Conservation (phyloP, 768 basidiomycete species). For the Termitomyces sp. region DNA sequence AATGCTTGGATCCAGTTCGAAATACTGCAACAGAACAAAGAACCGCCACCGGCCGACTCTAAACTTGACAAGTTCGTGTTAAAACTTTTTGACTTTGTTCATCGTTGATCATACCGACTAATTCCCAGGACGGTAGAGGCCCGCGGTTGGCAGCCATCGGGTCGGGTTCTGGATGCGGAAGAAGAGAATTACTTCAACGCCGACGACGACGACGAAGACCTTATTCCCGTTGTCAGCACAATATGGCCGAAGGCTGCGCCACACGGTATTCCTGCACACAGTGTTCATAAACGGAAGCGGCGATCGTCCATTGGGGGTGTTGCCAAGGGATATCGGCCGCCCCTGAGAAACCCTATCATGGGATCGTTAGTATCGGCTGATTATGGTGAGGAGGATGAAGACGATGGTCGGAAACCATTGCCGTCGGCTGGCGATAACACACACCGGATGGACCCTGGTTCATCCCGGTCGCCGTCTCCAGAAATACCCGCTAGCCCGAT, state of each 20-base stretch:
- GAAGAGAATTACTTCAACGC: slow-evolving; percentile 95
- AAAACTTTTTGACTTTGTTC: slow-evolving; percentile 10
- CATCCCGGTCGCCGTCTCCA: slow-evolving; percentile 30
- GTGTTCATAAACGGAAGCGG: slow-evolving; percentile 59
- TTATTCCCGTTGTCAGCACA: slow-evolving; percentile 36
- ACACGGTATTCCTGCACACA: slow-evolving; percentile 29
- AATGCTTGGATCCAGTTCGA: slow-evolving; percentile 71
- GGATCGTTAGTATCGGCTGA: slow-evolving; percentile 56
- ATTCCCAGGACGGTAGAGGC: slow-evolving; percentile 34
- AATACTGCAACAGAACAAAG: slow-evolving; percentile 65
- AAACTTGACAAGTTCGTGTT: slow-evolving; percentile 49
- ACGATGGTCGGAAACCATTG: slow-evolving; percentile 6
- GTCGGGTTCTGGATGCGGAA: slow-evolving; percentile 59
- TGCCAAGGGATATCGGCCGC: slow-evolving; percentile 47
- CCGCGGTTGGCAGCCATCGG: slow-evolving; percentile 41
- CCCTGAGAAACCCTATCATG: slow-evolving; percentile 50
- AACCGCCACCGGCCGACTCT: slow-evolving; percentile 57
- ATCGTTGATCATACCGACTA: slow-evolving; percentile 1
- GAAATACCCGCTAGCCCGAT: slow-evolving; percentile 36
- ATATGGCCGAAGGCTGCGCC: slow-evolving; percentile 31
- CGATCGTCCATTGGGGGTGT: slow-evolving; percentile 38
- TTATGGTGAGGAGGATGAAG: slow-evolving; percentile 72
- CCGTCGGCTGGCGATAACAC: slow-evolving; percentile 3
- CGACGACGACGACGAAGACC: slow-evolving; percentile 79
- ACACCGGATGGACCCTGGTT: slow-evolving; percentile 16